These are phyloP conservation scores for Nannizziopsis barbatae DNA, from an alignment of 2,329 filamentous ascomycete species.

Conservation along the genomic window DNA sequence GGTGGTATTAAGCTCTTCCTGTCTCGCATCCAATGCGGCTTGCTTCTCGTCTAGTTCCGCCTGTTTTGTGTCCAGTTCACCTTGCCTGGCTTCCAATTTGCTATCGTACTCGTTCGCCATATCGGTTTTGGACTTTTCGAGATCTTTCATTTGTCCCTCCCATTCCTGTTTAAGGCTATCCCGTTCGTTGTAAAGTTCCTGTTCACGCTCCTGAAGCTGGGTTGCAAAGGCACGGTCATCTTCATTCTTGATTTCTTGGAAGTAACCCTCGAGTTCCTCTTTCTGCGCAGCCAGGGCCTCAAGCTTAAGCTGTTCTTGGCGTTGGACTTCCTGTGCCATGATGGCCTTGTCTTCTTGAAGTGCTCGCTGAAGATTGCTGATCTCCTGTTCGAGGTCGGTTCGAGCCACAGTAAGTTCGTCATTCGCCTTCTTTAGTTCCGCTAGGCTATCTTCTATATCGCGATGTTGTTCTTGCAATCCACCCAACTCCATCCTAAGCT, in stretches of 20 bases:
- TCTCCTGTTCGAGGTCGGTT: constrained; percentile 34
- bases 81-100: constrained; percentile 24
- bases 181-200: constrained; percentile 35
- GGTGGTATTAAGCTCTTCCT: constrained; percentile 21
- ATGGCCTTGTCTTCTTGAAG: constrained; percentile 29
- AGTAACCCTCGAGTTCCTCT: constrained; percentile 35
- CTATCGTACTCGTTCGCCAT: constrained; percentile 30
- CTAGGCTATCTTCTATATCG: constrained; percentile 40
- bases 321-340: constrained; percentile 34
- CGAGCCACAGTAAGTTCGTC: constrained; percentile 36
- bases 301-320: constrained; percentile 24
- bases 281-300: constrained; percentile 35
- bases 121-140: constrained; percentile 28
- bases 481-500: constrained; percentile 42
- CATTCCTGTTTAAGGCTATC: constrained; percentile 27
- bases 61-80: constrained; percentile 27
- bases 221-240: constrained; percentile 32
- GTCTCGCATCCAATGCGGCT: constrained; percentile 20
- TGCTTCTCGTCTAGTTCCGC: constrained; percentile 23
- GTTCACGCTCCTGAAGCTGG: constrained; percentile 29
- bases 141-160: constrained; percentile 30
- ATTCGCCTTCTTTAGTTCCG: constrained; percentile 36
- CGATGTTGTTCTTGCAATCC: constrained; percentile 43
- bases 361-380: constrained; percentile 29
- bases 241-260: constrained; percentile 38